Evolutionary conservation across 257 asterid species (phyloP).

Genomic region (Solanum ahanhuiri): DNA sequence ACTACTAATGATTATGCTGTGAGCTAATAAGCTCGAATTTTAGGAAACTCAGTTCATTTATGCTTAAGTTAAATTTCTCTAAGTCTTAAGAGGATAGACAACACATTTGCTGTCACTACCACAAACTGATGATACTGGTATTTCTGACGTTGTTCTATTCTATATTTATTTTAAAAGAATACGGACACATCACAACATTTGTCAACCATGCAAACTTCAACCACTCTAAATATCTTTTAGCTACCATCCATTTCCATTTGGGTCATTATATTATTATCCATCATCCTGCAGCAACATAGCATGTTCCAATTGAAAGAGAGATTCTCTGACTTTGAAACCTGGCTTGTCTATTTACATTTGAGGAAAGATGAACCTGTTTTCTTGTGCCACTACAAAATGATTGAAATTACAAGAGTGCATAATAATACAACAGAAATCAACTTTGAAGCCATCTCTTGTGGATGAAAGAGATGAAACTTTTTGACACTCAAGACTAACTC

Average conservation of each 20-base stretch:
- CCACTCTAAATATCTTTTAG: neutral
- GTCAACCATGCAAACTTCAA: neutral
- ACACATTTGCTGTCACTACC: neutral
- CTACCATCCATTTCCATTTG: neutral
- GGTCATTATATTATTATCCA: neutral
- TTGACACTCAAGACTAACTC: neutral
- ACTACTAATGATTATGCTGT: neutral
- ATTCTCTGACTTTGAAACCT: neutral
- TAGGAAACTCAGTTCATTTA: neutral
- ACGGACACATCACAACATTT: neutral
- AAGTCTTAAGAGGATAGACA: neutral
- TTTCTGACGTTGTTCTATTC: neutral
- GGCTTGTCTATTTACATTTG: neutral
- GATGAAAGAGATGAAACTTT: neutral
- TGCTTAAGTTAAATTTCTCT: neutral
- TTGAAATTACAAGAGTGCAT: neutral
- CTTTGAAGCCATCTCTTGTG: neutral
- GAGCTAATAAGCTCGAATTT: neutral
- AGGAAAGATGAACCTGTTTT: neutral
- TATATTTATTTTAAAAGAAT: neutral
- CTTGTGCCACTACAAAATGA: neutral
- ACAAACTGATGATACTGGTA: neutral
- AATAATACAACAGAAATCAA: neutral
- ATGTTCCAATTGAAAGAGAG: neutral
- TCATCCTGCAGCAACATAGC: neutral